Evolutionary conservation across 148 eudicot species (phyloP), one percentile per base, ranked within the genome.

Genomic region (Cornus controversa): DNA sequence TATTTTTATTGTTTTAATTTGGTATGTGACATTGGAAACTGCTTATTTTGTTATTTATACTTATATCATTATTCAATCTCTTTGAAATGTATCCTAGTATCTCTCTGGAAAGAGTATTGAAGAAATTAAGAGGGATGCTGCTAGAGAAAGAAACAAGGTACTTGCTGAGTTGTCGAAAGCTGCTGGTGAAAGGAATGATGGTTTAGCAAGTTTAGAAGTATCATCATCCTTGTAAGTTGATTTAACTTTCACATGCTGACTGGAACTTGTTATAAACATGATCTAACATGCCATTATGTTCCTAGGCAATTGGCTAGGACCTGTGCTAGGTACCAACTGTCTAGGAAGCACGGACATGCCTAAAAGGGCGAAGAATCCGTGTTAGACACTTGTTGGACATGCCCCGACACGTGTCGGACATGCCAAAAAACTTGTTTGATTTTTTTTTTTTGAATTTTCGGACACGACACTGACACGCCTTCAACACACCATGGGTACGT

Each of bases 101-200:
- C 82, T 85, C 28, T 83, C 86, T 42, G 92, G 92, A 45, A 89
- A 89, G 78, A 85, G 84, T 79, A 85, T 86, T 62, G 92, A 89
- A 75, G 92, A 89, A 36, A 89, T 89, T 28, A 86, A 86, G 78
- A 85, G 60, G 73, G 90, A 86, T 73, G 90, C 86, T 23, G 78
- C 86, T 66, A 71, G 31, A 68, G 88, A 80, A 37, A 89, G 81
- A 84, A 82, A 31, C 75, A 86, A 75, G 75, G 79, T 72, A n/a
- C 36, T 57, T 24, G 82, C 80, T 64, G 82, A 85, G 67, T 29
- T 29, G 31, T 65, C 77, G 13, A 82, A 82, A 71, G 66, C 69
- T 54, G 76, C 80, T 29, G 82, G 66, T 68, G 79, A 79, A 77
- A 83, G 75, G 81, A 77, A 66, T 77, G 70, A 72, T n/a, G n/a